phyloP scores from a whole-genome alignment of 2,329 filamentous ascomycete genomes.

The Talaromyces sp. region DNA sequence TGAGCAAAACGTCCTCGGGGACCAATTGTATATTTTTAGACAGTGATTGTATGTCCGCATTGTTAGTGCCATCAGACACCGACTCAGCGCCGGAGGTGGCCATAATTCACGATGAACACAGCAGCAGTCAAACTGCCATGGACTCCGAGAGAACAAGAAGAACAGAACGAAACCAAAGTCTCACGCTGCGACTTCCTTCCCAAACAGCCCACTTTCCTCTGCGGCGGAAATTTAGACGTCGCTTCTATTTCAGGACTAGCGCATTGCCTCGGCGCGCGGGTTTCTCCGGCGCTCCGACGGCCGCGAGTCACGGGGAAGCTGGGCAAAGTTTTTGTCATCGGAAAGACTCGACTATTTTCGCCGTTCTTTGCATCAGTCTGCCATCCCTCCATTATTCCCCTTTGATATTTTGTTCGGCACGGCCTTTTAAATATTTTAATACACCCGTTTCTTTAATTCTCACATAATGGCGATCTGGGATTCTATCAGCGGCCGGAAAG shows the following conservation, averaged over 20 bases:
- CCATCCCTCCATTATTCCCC: background rate
- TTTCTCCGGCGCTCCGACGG: slow-evolving; percentile 10
- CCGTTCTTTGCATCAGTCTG: background rate
- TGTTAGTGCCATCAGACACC: slow-evolving; percentile 10
- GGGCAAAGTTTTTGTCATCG: slow-evolving; percentile 32
- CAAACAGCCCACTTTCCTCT: slow-evolving; percentile 3
- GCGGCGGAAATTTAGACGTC: slow-evolving; percentile 25
- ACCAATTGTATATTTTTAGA: slow-evolving; percentile 29
- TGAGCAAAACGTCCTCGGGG: slow-evolving; percentile 26
- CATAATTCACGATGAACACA: slow-evolving; percentile 15
- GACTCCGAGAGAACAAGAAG: background rate
- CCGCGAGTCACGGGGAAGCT: slow-evolving; percentile 18
- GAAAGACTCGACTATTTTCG: background rate
- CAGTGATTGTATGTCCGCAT: slow-evolving; percentile 17
- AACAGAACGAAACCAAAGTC: background rate
- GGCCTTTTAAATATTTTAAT: slow-evolving; percentile 1
- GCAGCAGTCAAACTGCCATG: background rate
- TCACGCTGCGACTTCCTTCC: background rate
- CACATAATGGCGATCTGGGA: slow-evolving; percentile 55
- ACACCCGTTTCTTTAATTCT: background rate
- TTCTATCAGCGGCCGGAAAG: slow-evolving; percentile 55
- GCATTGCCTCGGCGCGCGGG: slow-evolving; percentile 2
- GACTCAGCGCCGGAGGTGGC: slow-evolving; percentile 14
- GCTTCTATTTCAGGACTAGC: slow-evolving; percentile 12
- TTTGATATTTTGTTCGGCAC: background rate